These are phyloP conservation scores for Dissophora ornata DNA, from an alignment of 192 early-diverging fungal genomes.

Conservation along the genomic window DNA sequence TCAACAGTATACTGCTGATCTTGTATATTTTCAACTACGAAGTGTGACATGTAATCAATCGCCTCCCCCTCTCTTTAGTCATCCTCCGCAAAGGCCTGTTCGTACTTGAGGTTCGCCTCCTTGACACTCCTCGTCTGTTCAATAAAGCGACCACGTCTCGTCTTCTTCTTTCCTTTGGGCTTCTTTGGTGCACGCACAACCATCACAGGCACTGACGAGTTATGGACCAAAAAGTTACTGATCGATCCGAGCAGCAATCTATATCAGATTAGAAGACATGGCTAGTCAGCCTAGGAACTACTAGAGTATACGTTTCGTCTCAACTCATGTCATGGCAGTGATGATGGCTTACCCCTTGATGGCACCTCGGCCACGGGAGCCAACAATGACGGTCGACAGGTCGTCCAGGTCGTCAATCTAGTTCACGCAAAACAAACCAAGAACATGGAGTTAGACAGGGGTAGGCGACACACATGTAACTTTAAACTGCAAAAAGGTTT, in stretches of 20 bases:
- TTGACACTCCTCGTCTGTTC: slow-evolving; percentile 41
- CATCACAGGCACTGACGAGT: slow-evolving; percentile 63
- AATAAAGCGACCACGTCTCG: slow-evolving; percentile 5
- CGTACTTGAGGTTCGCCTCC: slow-evolving; percentile 46
- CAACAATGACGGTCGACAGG: slow-evolving; percentile 60
- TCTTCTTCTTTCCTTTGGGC: slow-evolving; percentile 51
- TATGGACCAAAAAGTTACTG: slow-evolving; percentile 65
- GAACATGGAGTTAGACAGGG: too few species aligned
- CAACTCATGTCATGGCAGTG: too few species aligned
- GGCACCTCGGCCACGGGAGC: slow-evolving; percentile 56
- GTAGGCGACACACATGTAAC: too few species aligned
- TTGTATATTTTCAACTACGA: too few species aligned
- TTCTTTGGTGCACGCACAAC: slow-evolving; percentile 60
- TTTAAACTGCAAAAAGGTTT: too few species aligned
- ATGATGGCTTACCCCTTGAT: slow-evolving; percentile 60
- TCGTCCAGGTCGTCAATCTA: slow-evolving; percentile 58
- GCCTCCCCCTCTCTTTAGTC: background rate
- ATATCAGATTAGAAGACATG: slow-evolving; percentile 5
- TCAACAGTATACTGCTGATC: too few species aligned
- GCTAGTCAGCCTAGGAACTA: too few species aligned
- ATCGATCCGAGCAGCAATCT: slow-evolving; percentile 63
- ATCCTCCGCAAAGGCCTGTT: slow-evolving; percentile 30
- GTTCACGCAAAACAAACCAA: background rate
- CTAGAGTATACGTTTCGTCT: too few species aligned
- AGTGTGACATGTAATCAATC: too few species aligned